Evolutionary conservation across 176 grass and related monocot genomes (phyloP).

Genomic region (Raddia guianensis): DNA sequence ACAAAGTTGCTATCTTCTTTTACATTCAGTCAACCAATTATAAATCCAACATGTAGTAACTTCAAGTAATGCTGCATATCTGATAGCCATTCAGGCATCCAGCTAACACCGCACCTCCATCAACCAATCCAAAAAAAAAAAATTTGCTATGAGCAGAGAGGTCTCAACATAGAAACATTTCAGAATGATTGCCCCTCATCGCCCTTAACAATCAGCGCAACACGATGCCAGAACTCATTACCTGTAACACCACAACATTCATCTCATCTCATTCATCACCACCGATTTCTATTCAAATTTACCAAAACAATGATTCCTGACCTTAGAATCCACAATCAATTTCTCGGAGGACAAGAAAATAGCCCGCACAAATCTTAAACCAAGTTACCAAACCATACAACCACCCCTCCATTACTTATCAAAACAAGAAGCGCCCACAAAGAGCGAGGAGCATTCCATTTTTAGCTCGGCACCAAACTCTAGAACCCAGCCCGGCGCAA

Average conservation of each 20-base stretch:
- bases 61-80: background rate
- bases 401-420: background rate
- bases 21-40: background rate
- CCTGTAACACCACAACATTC: background rate
- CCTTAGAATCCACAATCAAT: background rate
- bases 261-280: background rate
- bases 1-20: background rate
- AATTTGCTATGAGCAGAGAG: background rate
- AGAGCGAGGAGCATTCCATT: background rate
- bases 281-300: background rate
- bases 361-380: background rate
- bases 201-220: background rate
- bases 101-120: background rate
- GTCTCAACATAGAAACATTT: background rate
- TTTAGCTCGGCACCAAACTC: constrained; percentile 24
- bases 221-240: background rate
- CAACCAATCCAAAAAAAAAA: background rate
- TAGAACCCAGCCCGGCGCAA: background rate
- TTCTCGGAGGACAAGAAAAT: background rate
- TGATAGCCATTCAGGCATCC: background rate
- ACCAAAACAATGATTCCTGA: background rate
- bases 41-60: background rate
- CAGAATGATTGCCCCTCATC: background rate
- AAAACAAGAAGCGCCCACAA: background rate
- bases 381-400: background rate